These are phyloP conservation scores for Allomyces arbusculus DNA, from an alignment of 192 early-diverging fungal species.

Conservation along the genomic window DNA sequence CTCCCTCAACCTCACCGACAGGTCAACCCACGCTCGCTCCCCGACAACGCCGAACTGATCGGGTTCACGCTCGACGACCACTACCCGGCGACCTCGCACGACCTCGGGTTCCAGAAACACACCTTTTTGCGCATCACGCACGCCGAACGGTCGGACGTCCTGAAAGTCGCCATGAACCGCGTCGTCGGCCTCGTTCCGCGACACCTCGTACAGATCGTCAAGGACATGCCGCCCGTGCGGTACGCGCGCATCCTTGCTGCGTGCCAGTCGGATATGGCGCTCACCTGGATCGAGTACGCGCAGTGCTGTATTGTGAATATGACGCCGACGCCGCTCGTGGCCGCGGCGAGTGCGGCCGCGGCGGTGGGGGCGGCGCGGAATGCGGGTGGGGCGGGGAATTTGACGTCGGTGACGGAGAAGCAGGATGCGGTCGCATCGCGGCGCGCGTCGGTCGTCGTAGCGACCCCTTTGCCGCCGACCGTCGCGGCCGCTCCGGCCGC, in stretches of 20 bases:
- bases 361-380: too few relatives aligned
- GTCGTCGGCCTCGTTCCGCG: not conserved
- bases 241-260: not conserved
- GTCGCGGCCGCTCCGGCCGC: too few relatives aligned
- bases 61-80: not conserved
- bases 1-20: too few relatives aligned
- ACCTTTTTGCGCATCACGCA: not conserved
- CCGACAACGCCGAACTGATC: not conserved
- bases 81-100: not conserved
- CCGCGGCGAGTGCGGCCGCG: not conserved
- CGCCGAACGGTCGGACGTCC: not conserved
- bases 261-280: not conserved
- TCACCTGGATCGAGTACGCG: not conserved
- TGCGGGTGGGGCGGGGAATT: too few relatives aligned
- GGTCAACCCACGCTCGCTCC: not conserved
- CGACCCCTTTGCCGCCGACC: too few relatives aligned
- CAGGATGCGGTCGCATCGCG: too few relatives aligned
- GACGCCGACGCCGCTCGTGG: not conserved
- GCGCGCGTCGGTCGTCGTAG: too few relatives aligned
- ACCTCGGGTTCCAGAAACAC: not conserved
- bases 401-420: too few relatives aligned
- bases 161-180: not conserved
- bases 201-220: not conserved
- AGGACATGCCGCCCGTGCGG: not conserved
- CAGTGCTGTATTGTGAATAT: not conserved